phyloP scores from a whole-genome alignment of 805 yeast species.

The Debaryomyces maramus region DNA sequence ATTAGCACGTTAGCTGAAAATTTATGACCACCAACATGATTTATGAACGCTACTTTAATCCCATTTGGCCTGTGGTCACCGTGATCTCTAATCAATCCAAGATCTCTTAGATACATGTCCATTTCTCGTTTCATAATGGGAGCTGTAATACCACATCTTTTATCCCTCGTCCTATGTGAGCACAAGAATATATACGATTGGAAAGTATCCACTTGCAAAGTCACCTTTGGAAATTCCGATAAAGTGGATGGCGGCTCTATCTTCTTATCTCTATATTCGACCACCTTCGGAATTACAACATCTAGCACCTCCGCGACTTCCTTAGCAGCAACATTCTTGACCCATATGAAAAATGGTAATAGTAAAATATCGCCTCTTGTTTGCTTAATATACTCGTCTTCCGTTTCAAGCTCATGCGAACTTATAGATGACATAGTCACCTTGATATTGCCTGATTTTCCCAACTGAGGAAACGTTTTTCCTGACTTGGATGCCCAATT shows the following conservation, averaged over 20 bases:
- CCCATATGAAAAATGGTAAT: conserved; percentile 75
- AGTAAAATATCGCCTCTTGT: conserved; percentile 59
- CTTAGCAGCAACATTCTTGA: conserved; percentile 46
- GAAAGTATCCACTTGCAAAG: conserved; percentile 38
- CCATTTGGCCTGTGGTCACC: conserved; percentile 79
- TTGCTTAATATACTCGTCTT: conserved; percentile 41
- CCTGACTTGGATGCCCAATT: conserved; percentile 29
- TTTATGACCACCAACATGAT: conserved; percentile 96
- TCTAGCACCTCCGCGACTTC: conserved; percentile 47
- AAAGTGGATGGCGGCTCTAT: conserved; percentile 1
- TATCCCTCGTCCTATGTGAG: conserved; percentile 89
- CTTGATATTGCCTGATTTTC: conserved; percentile 33
- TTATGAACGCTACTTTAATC: conserved; percentile 64
- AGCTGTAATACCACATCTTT: conserved; percentile 91
- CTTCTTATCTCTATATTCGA: conserved; percentile 6
- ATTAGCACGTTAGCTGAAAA: conserved; percentile 86
- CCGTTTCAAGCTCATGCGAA: conserved; percentile 41
- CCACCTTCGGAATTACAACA: conserved; percentile 43
- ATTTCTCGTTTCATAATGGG: conserved; percentile 83
- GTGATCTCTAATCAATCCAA: conserved; percentile 70
- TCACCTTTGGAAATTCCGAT: conserved; percentile 24
- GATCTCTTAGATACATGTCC: conserved; percentile 68
- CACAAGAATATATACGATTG: conserved; percentile 64
- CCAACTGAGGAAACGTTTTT: conserved; percentile 18
- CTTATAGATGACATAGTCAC: conserved; percentile 58